Percentiles rank a stretch among this genome's conserved stretches.
These are phyloP conservation scores for Carex littledalei DNA, from an alignment of 176 grass and related monocot genomes.

Conservation along the genomic window DNA sequence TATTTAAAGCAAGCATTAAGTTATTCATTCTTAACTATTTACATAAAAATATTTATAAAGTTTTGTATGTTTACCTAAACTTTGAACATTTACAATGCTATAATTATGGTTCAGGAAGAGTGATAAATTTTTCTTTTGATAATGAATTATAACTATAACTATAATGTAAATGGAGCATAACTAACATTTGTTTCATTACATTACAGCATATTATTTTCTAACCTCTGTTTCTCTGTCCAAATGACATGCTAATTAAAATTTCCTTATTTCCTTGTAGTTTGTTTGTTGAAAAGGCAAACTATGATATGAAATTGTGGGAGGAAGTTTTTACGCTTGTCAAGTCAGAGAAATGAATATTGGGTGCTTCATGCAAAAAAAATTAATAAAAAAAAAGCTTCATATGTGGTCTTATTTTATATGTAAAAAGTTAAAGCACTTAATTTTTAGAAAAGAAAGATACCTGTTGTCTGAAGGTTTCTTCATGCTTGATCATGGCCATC, in stretches of 20 bases:
- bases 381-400: not conserved
- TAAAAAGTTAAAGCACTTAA: not conserved
- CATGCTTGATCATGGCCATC: slow-evolving; percentile 71
- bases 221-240: not conserved
- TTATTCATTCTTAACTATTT: not conserved
- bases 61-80: not conserved
- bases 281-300: not conserved
- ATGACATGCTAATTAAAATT: not conserved
- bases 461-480: slow-evolving; percentile 65
- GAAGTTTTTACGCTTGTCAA: not conserved
- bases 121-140: not conserved
- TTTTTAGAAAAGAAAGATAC: slow-evolving; percentile 18
- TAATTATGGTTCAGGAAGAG: not conserved
- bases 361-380: not conserved
- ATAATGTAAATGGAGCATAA: not conserved
- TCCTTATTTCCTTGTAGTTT: not conserved
- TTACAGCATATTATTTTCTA: not conserved
- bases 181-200: not conserved
- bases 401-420: not conserved
- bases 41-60: not conserved
- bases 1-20: not conserved
- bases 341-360: not conserved
- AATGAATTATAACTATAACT: not conserved
- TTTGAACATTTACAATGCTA: not conserved
- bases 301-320: not conserved